Evolutionary conservation across 2,329 filamentous ascomycete species (phyloP).

Genomic region (Paraconiothyrium sp.): DNA sequence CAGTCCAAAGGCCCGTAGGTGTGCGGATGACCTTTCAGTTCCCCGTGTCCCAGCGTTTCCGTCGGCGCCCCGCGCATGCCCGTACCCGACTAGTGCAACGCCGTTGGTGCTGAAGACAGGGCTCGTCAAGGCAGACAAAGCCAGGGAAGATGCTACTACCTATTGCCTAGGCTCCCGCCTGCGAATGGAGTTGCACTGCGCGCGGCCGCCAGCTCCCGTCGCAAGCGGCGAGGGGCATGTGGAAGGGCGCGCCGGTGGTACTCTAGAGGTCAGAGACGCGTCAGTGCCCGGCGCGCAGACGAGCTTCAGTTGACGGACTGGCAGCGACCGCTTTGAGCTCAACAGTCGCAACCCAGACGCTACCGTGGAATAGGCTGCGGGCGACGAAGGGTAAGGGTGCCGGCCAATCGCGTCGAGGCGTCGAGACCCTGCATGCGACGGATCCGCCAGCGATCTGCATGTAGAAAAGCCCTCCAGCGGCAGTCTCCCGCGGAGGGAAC

Average conservation of each 20-base stretch:
- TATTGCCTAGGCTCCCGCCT: slow-evolving; percentile 7
- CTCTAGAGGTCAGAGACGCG: neutral
- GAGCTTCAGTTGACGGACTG: neutral
- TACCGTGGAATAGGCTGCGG: neutral
- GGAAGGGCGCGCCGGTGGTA: neutral
- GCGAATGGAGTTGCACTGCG: neutral
- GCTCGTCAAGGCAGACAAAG: neutral
- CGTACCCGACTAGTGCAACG: slow-evolving; percentile 7
- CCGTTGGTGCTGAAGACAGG: neutral
- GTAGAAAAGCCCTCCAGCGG: slow-evolving; percentile 13
- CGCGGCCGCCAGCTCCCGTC: neutral
- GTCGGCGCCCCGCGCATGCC: slow-evolving; percentile 5
- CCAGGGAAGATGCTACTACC: neutral
- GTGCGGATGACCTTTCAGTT: neutral
- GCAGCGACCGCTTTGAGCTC: neutral
- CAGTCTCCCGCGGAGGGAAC: slow-evolving; percentile 1
- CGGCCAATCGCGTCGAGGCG: neutral
- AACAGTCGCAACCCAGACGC: neutral
- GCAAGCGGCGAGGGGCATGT: neutral
- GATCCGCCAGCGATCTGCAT: slow-evolving; percentile 14
- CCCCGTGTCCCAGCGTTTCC: neutral
- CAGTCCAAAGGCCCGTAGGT: neutral
- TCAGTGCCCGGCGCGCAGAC: neutral
- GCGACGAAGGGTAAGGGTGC: neutral
- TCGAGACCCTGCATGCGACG: slow-evolving; percentile 5